A percentile compares a stretch with the other conserved stretches of the same genome.
These are phyloP conservation scores for Salix udensis DNA, from an alignment of 345 rosid species.

Conservation along the genomic window DNA sequence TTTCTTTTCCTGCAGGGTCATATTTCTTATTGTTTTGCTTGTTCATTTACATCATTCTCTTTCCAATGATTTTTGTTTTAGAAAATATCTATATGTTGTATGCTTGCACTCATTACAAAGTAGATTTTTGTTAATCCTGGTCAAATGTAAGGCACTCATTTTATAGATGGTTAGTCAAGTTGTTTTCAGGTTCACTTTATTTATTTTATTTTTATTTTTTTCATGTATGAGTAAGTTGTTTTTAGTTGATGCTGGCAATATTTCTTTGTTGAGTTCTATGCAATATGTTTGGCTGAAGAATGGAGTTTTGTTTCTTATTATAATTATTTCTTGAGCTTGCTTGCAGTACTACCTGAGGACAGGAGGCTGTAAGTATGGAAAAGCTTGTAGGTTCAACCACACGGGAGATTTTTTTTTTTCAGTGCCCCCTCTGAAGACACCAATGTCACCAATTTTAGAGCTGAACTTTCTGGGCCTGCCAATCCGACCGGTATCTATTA, in stretches of 20 bases:
- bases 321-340: conserved; percentile 24
- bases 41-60: background rate
- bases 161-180: background rate
- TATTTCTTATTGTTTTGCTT: background rate
- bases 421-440: conserved; percentile 35
- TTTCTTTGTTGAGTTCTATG: background rate
- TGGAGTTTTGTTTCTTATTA: conserved; percentile 15
- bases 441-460: conserved; percentile 36
- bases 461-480: conserved; percentile 92
- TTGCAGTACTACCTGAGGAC: conserved; percentile 82
- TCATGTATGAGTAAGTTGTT: background rate
- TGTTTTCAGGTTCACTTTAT: background rate
- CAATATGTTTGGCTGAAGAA: conserved; percentile 1
- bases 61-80: background rate
- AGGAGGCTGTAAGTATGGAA: conserved; percentile 93
- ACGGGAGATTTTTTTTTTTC: conserved; percentile 34
- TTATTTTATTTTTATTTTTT: background rate
- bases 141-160: background rate
- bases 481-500: conserved; percentile 53
- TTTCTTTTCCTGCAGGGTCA: background rate
- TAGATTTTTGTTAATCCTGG: background rate
- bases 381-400: conserved; percentile 80
- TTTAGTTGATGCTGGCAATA: background rate
- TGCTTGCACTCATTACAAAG: background rate
- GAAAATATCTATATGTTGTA: background rate